Evolutionary conservation across 129 eudicot species (phyloP).

Genomic region (Saussurea involucrata): DNA sequence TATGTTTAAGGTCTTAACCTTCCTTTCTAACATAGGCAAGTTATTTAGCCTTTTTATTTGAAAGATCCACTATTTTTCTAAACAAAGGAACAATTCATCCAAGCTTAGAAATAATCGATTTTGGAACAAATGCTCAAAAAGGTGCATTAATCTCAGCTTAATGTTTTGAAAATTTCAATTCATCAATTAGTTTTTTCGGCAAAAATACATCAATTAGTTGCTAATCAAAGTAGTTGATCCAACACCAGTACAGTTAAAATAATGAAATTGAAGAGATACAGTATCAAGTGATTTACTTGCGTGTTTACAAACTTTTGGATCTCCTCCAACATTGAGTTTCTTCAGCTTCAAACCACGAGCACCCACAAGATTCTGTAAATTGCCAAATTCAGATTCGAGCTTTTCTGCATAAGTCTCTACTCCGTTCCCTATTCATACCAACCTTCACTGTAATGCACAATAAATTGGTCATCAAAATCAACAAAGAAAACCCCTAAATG

Average conservation of each 20-base stretch:
- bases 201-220: background rate
- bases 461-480: background rate
- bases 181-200: background rate
- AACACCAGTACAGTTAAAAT: background rate
- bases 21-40: too few species aligned
- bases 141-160: too few species aligned
- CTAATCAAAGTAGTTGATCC: background rate
- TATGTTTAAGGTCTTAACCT: too few species aligned
- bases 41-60: too few species aligned
- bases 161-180: constrained; percentile 1
- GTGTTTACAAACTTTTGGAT: constrained; percentile 62
- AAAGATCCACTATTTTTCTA: too few species aligned
- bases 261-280: background rate
- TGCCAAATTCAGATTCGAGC: constrained; percentile 83
- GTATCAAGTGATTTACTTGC: constrained; percentile 24
- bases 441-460: constrained; percentile 59
- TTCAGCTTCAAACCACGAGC: constrained; percentile 77
- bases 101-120: background rate
- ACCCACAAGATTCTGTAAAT: constrained; percentile 72
- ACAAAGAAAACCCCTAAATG: constrained; percentile 1
- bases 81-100: background rate
- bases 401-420: constrained; percentile 72
- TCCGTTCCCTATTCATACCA: constrained; percentile 84
- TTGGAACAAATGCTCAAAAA: background rate
- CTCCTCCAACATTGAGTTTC: constrained; percentile 53